Conservation (phyloP, 106 monocot species). For the Acorus calamus region DNA sequence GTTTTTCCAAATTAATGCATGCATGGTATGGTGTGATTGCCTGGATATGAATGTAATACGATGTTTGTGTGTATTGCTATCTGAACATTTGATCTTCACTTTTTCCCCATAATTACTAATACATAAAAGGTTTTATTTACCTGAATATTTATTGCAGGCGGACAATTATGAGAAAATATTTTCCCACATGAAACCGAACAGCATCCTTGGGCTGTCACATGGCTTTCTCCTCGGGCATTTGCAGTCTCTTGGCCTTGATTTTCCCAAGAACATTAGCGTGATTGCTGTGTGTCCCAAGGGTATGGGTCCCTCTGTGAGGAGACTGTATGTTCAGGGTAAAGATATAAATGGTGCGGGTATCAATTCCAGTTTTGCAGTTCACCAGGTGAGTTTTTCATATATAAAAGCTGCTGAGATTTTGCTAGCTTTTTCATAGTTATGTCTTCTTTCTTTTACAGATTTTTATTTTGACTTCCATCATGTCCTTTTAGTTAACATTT, state of each 20-base stretch:
- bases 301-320: slow-evolving; percentile 86
- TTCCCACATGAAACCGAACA: slow-evolving; percentile 88
- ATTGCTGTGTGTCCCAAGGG: slow-evolving; percentile 92
- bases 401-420: too few species aligned
- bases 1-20: too few species aligned
- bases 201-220: slow-evolving; percentile 79
- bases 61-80: too few species aligned
- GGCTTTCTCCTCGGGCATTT: slow-evolving; percentile 89
- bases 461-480: not conserved
- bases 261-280: slow-evolving; percentile 77
- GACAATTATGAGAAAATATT: slow-evolving; percentile 78
- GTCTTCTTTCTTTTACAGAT: not conserved
- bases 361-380: slow-evolving; percentile 80
- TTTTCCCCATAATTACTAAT: too few species aligned
- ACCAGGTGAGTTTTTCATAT: slow-evolving; percentile 39
- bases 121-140: not conserved
- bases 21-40: too few species aligned
- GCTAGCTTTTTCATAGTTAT: too few species aligned
- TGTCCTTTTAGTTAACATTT: not conserved
- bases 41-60: too few species aligned
- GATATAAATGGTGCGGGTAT: slow-evolving; percentile 88
- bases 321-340: slow-evolving; percentile 84
- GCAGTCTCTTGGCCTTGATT: slow-evolving; percentile 64
- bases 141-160: slow-evolving; percentile 27
- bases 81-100: too few species aligned